Conservation (phyloP, 2,329 filamentous ascomycete species). For the Nemania sp. region DNA sequence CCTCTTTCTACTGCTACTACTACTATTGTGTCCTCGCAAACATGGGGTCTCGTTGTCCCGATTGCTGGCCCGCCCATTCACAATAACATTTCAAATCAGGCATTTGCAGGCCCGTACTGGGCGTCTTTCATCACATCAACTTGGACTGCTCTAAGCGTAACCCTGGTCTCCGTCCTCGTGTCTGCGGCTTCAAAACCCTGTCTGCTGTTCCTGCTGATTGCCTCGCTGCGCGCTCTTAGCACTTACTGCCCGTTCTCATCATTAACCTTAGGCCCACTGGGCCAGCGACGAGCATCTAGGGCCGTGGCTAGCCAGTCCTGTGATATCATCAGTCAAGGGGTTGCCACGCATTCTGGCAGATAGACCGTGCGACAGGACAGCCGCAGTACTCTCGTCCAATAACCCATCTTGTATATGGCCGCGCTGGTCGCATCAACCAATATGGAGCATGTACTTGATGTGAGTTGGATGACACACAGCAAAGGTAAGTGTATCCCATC, state of each 20-base stretch:
- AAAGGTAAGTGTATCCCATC: conserved; percentile 63
- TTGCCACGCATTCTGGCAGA: neutral
- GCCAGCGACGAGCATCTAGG: neutral
- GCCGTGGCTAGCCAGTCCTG: neutral
- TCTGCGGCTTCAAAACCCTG: too few relatives aligned
- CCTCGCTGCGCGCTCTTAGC: too few relatives aligned
- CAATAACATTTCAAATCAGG: neutral
- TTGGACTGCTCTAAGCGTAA: too few relatives aligned
- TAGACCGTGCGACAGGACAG: neutral
- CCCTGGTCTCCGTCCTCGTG: too few relatives aligned
- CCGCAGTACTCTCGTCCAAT: neutral
- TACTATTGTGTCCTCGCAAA: conserved; percentile 3
- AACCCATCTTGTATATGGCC: neutral
- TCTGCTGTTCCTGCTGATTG: too few relatives aligned
- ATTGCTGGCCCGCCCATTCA: neutral
- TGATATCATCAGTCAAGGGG: neutral
- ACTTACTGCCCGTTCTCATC: neutral
- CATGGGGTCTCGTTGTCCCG: conserved; percentile 11
- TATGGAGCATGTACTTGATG: conserved; percentile 85
- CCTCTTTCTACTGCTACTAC: neutral
- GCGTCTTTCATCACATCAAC: too few relatives aligned
- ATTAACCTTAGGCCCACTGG: neutral
- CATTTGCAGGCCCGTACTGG: too few relatives aligned
- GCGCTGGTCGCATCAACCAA: neutral
- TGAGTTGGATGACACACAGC: conserved; percentile 86